Evolutionary conservation across 169 alveolate genomes (phyloP).

Genomic region (Plasmodium gallinaceum): DNA sequence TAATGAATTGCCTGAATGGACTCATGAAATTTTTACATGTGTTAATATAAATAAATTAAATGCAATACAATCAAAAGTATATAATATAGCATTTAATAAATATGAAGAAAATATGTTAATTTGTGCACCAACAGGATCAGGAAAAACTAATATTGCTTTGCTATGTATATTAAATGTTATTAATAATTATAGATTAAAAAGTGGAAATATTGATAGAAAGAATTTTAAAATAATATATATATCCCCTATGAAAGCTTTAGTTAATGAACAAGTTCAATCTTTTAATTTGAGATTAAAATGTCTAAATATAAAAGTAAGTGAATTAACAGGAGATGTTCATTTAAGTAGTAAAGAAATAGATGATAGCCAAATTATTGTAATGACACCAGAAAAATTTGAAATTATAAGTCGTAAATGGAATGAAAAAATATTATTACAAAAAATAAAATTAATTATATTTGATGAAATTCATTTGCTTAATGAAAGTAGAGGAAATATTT

Average conservation of each 20-base stretch:
- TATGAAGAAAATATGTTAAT: conserved; percentile 97
- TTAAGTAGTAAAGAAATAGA: conserved; percentile 96
- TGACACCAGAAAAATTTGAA: conserved; percentile 99
- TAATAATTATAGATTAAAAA: conserved; percentile 73
- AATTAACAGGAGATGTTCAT: conserved; percentile 97
- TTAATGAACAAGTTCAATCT: conserved; percentile 94
- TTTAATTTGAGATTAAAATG: conserved; percentile 85
- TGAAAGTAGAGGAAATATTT: conserved; percentile 99
- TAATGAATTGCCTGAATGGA: conserved; percentile 95
- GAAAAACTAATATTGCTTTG: conserved; percentile 99
- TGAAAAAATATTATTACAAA: conserved; percentile 92
- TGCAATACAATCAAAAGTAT: conserved; percentile 96
- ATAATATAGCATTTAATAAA: conserved; percentile 93
- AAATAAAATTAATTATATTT: conserved; percentile 96
- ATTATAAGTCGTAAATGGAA: conserved; percentile 98
- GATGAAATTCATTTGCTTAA: conserved; percentile 99
- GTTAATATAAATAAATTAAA: conserved; percentile 89
- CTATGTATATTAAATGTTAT: conserved; percentile 96
- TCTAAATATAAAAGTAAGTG: conserved; percentile 94
- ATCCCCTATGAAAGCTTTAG: conserved; percentile 99
- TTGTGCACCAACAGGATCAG: conserved; percentile 99
- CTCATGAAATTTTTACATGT: conserved; percentile 92
- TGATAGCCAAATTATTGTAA: conserved; percentile 98
- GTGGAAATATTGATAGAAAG: conserved; percentile 78
- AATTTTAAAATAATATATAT: conserved; percentile 97